Conservation (phyloP, 75 land plant species). For the Isoetes taiwanensis region DNA sequence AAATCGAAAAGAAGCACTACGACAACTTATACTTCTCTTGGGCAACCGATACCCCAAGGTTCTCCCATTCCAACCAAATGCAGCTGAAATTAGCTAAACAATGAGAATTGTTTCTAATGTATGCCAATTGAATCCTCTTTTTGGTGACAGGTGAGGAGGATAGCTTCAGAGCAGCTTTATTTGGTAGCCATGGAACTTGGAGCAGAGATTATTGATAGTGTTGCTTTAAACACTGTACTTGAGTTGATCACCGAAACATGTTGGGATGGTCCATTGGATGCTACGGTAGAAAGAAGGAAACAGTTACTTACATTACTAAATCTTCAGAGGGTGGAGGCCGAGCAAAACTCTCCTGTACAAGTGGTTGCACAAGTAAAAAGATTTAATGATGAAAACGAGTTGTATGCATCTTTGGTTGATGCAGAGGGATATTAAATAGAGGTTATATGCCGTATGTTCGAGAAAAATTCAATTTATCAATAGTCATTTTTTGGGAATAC, state of each 20-base stretch:
- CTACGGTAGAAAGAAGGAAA: conserved; percentile 27
- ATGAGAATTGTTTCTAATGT: not conserved
- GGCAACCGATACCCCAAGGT: conserved; percentile 92
- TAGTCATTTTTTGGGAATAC: no score
- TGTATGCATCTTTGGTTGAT: conserved; percentile 68
- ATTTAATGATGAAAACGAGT: conserved; percentile 51
- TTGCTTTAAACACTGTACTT: conserved; percentile 38
- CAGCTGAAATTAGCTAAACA: no score
- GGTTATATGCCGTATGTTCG: no score
- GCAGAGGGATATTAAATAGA: conserved; percentile 41
- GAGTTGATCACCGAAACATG: conserved; percentile 69
- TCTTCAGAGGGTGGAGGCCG: conserved; percentile 12
- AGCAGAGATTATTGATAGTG: conserved; percentile 30
- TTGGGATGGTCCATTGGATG: conserved; percentile 83
- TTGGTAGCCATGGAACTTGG: conserved; percentile 60
- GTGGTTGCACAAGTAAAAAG: conserved; percentile 10
- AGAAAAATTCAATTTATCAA: no score
- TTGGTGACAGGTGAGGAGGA: conserved; percentile 57
- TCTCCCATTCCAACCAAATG: no score
- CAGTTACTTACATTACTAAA: conserved; percentile 39
- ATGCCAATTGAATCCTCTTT: not conserved
- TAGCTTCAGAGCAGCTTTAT: conserved; percentile 79
- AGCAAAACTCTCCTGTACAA: not conserved
- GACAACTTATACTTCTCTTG: conserved; percentile 55
- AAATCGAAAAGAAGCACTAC: conserved; percentile 31